Evolutionary conservation across 2,329 filamentous ascomycete genomes (phyloP), one percentile per base, ranked within the genome.

Genomic region (Pyrenophora teres): DNA sequence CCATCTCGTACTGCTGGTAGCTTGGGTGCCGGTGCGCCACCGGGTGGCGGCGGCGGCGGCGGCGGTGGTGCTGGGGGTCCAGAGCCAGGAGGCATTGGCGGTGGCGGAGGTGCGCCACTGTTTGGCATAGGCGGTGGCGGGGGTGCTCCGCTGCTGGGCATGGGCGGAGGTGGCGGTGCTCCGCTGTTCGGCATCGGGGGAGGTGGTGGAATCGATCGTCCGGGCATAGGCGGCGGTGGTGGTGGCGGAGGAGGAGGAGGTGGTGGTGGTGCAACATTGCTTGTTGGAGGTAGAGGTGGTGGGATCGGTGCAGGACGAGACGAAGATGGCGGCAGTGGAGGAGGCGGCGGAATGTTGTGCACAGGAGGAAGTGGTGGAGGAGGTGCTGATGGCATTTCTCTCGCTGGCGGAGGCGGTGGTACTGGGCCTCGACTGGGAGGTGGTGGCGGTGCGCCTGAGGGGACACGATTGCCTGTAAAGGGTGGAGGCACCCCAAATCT

Each of bases 401-500:
- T 71, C 19, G 75, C 71, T 41, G 79, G 77, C 19, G 78, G 78
- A 5, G 77, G 77, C 19, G 77, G 77, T 55, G 90, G 90, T 15
- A 87, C 84, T 32, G 86, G 79, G 25, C 84, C 85, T 59, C 89
- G 85, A 69, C 81, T 86, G 32, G 89, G 89, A 19, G 90, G 89
- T 19, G 89, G 87, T 42, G 88, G 86, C n/a, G 90, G 89, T 33
- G 89, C 87, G n/a, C 80, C 79, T 37, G 80, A 81, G 3, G 81
- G 78, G 27, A 75, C 63, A 25, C 84, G 77, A 56, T 87, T 84
- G 39, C 88, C 87, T 41, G 82, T 69, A 66, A 95, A 95, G 2
- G 90, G 85, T 6, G 92, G 92, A 48, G 92, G 91, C 5, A 96
- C 90, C 30, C 83, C 84, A 66, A 90, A 92, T 60, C 80, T 87